Evolutionary conservation across 176 grass and related monocot species (phyloP), one percentile per base, ranked within the genome.

Genomic region (Poa annua): DNA sequence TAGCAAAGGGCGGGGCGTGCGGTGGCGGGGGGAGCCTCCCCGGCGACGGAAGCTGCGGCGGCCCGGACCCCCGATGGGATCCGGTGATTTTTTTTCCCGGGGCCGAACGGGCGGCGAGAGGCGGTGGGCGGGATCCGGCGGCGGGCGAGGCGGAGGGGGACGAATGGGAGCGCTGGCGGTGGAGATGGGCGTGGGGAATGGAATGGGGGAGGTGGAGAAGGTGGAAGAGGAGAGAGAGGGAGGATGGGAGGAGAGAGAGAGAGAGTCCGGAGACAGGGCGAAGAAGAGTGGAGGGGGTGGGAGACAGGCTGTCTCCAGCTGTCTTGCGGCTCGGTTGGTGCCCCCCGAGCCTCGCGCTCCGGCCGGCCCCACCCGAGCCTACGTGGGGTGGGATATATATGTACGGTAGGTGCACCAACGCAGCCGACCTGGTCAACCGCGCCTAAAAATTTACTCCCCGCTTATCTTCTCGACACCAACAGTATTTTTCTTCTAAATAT

Each of bases 261-360:
- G 49, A 11, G 70, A 73, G 70, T 64, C 61, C 26, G 29, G 70
- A 80, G 79, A 70, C 22, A 76, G 14, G 57, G 81, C 74, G 80
- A 61, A 80, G 88, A 88, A 80, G 79, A 79, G 83, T 67, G 79
- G 82, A 79, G 62, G 72, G 39, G 74, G 91, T 91, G 90, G 89
- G 83, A 91, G 89, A 97, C 94, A 97, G 89, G 45, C 87, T 97
- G 94, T 93, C 94, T 83, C 94, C 89, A 97, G 94, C 86, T 97
- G 94, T 93, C 74, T 12, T 86, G 83, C 33, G 94, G 85, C 85
- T 91, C 91, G 89, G 82, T 89, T 11, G 54, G 7, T 24, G 39
- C 75, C 35, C 88, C 75, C 35, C 88, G 84, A 86, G 35, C 80
- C 84, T 86, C 60, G 34, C 67, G 84, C 84, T 76, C 54, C 84